phyloP scores from a whole-genome alignment of 2,329 filamentous ascomycete species.

The Orbilia oligospora region DNA sequence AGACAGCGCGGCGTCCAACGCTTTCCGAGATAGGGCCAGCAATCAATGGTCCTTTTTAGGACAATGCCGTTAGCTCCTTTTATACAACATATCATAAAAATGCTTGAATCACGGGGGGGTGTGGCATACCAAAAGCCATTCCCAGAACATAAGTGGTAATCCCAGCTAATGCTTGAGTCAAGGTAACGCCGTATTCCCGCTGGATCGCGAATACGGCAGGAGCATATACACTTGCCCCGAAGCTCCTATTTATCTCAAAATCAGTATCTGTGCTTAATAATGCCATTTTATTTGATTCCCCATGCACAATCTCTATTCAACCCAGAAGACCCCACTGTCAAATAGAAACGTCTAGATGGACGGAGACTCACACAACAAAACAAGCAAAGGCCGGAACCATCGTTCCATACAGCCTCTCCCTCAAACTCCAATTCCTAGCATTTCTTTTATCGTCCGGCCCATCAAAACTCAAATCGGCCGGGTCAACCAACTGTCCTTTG shows the following conservation, averaged over 20 bases:
- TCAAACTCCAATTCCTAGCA: constrained; percentile 43
- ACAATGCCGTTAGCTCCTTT: background rate
- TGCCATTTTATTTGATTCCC: background rate
- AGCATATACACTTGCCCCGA: constrained; percentile 57
- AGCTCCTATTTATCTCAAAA: constrained; percentile 39
- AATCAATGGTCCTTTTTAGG: constrained; percentile 62
- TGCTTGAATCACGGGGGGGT: background rate
- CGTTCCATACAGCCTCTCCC: constrained; percentile 40
- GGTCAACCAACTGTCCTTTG: constrained; percentile 14
- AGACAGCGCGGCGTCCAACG: constrained; percentile 62
- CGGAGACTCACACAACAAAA: constrained; percentile 53
- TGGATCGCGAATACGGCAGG: constrained; percentile 53
- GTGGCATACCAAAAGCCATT: constrained; percentile 53
- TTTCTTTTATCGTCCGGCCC: constrained; percentile 53
- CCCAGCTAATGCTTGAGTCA: constrained; percentile 42
- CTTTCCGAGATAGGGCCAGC: constrained; percentile 58
- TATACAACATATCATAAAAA: background rate
- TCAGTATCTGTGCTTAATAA: constrained; percentile 3
- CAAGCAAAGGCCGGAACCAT: constrained; percentile 48
- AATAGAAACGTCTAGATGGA: background rate
- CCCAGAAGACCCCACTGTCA: too few species aligned
- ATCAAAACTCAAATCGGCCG: constrained; percentile 48
- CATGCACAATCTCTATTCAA: background rate
- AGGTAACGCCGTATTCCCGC: constrained; percentile 18
- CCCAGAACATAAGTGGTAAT: constrained; percentile 55